Evolutionary conservation across 2,329 filamentous ascomycete species (phyloP), one percentile per base, ranked within the genome.

Genomic region (Basipetospora chlamydospora): DNA sequence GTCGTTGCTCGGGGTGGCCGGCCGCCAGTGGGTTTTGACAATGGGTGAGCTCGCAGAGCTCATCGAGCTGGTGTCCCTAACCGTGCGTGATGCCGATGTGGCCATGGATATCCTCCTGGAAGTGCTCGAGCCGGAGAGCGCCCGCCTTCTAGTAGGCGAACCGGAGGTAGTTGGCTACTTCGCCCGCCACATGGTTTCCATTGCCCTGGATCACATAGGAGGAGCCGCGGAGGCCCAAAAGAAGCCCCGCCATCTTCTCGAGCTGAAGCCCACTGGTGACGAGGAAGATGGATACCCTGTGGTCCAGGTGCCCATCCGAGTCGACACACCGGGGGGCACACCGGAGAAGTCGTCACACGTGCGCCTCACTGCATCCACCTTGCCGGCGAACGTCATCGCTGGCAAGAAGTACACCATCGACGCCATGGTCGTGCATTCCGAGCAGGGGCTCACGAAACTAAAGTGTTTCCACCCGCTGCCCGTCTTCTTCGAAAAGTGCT

Each of bases 171-270:
- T 50, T 6, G 41, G 41, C 1, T 47, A 55, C 40, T 52, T 60
- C 26, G 42, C 56, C 2, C 46, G 44, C 6, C 56, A 53, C 28
- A 26, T 55, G 7, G 52, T 53, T 23, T 55, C 51, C 1, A 55
- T 61, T 25, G 57, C 56, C 2, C 17, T 61, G 6, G 56, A 63
- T 35, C 57, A 61, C 37, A 49, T 61, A 11, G 54, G 56, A 16
- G 55, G 60, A 41, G 52, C 51, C 2, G 2, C 28, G 0, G 41
- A 43, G 0, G 35, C n/a, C 5, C 11, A 12, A 16, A 30, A 30
- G 18, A 30, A 17, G 28, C 28, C n/a, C 5, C 12, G 15, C 10
- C 12, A 16, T 13, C 18, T 18, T 7, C 28, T 30, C 10, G 12
- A 30, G 11, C 12, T 30, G 15, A 12, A 16, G 5, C 28, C 10